Conservation (phyloP, 805 yeast species). For the Saturnispora halmiae region DNA sequence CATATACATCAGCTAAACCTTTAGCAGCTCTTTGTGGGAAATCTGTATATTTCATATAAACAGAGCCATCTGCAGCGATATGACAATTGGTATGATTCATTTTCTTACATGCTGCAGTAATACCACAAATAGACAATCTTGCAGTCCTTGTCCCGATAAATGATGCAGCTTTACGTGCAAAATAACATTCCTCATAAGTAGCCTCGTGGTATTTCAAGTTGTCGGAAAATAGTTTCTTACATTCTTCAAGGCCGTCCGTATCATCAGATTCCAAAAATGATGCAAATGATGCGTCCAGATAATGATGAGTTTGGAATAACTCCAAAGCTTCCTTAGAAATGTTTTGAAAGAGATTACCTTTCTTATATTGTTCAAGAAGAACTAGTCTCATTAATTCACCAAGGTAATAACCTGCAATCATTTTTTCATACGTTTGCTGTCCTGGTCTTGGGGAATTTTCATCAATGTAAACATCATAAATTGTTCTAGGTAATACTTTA, state of each 20-base stretch:
- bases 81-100: constrained; percentile 70
- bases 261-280: constrained; percentile 86
- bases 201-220: constrained; percentile 51
- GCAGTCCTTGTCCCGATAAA: constrained; percentile 91
- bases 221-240: constrained; percentile 53
- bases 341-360: constrained; percentile 54
- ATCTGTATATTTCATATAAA: constrained; percentile 85
- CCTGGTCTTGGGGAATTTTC: constrained; percentile 92
- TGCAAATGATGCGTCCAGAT: constrained; percentile 84
- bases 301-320: constrained; percentile 50
- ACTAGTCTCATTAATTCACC: constrained; percentile 87
- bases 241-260: constrained; percentile 72
- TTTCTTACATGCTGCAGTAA: constrained; percentile 91
- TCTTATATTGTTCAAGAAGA: constrained; percentile 61
- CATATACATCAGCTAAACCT: constrained; percentile 86
- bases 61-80: constrained; percentile 98
- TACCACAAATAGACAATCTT: constrained; percentile 90
- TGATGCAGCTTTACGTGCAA: constrained; percentile 76
- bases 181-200: constrained; percentile 72
- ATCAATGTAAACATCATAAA: constrained; percentile 76
- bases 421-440: constrained; percentile 94
- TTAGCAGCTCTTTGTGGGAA: constrained; percentile 90
- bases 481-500: constrained; percentile 78
- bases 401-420: constrained; percentile 94
- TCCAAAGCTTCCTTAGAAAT: constrained; percentile 50